These are phyloP conservation scores for Allium cepa DNA, from an alignment of 106 monocot genomes.

Conservation along the genomic window DNA sequence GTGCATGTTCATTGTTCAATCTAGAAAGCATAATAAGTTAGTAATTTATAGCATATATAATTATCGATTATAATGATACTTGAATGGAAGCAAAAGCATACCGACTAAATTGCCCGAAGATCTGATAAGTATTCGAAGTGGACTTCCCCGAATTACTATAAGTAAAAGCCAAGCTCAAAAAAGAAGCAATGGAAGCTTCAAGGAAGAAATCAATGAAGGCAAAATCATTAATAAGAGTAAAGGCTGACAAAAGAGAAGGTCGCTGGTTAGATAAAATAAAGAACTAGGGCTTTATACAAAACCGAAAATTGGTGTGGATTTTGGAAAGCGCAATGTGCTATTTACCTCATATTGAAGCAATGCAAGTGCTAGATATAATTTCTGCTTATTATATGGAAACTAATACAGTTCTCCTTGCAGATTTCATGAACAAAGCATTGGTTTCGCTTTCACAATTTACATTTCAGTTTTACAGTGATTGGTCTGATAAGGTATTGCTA, in stretches of 20 bases:
- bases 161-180: constrained; percentile 31
- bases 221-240: constrained; percentile 32
- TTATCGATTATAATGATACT: constrained; percentile 4
- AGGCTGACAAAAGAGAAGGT: constrained; percentile 35
- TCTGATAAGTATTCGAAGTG: constrained; percentile 70
- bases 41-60: background rate
- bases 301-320: constrained; percentile 67
- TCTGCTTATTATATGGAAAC: constrained; percentile 25
- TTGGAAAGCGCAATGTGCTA: constrained; percentile 75
- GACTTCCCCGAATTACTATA: constrained; percentile 50
- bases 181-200: constrained; percentile 25
- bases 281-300: constrained; percentile 37
- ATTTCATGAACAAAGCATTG: constrained; percentile 79
- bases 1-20: constrained; percentile 48
- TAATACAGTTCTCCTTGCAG: constrained; percentile 61
- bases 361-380: constrained; percentile 73
- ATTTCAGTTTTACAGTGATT: constrained; percentile 74
- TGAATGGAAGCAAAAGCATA: constrained; percentile 93
- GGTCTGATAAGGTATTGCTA: constrained; percentile 72
- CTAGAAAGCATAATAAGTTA: background rate
- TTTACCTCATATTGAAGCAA: constrained; percentile 54
- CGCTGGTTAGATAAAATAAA: too few relatives aligned
- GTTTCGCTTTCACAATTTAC: constrained; percentile 36
- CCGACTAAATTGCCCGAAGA: constrained; percentile 55
- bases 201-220: constrained; percentile 16